These are phyloP conservation scores for Yarrowia sp. DNA, from an alignment of 805 yeast genomes.

Conservation along the genomic window DNA sequence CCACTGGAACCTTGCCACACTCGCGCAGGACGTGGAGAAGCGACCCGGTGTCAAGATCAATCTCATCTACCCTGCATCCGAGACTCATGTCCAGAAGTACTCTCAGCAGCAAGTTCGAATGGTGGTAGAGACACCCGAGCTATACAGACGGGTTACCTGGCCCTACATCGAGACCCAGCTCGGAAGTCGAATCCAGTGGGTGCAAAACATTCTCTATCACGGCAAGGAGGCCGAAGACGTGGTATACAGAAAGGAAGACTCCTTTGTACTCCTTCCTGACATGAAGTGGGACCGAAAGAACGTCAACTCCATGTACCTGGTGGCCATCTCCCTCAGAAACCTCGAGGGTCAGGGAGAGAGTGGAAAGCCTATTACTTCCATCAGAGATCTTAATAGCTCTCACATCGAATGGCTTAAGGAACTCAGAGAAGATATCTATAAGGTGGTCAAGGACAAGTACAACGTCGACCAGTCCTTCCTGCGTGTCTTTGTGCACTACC, in stretches of 20 bases:
- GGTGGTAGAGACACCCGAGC: constrained; percentile 76
- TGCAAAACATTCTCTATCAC: constrained; percentile 70
- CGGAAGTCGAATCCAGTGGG: constrained; percentile 85
- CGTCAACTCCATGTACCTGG: constrained; percentile 67
- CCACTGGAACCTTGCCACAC: constrained; percentile 65
- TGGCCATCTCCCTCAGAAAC: constrained; percentile 65
- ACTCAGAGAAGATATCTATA: constrained; percentile 46
- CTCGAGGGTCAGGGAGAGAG: constrained; percentile 39
- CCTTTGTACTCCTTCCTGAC: constrained; percentile 78
- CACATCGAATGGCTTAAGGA: constrained; percentile 59
- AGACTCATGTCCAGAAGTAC: constrained; percentile 75
- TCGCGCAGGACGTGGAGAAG: constrained; percentile 44
- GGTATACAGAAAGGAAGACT: constrained; percentile 59
- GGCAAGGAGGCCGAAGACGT: constrained; percentile 84
- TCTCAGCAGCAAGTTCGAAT: constrained; percentile 57
- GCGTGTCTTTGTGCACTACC: constrained; percentile 80
- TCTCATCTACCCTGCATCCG: constrained; percentile 85
- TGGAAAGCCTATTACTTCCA: constrained; percentile 48
- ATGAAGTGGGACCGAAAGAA: constrained; percentile 92
- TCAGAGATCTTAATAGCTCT: constrained; percentile 64
- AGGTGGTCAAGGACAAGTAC: constrained; percentile 49
- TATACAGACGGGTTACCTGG: constrained; percentile 56
- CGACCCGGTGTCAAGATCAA: constrained; percentile 67
- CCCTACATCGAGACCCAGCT: constrained; percentile 77
- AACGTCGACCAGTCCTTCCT: constrained; percentile 53